Evolutionary conservation across 352 stramenopile genomes (phyloP), one percentile per base, ranked within the genome.

Genomic region (Paralagenidium karlingii): DNA sequence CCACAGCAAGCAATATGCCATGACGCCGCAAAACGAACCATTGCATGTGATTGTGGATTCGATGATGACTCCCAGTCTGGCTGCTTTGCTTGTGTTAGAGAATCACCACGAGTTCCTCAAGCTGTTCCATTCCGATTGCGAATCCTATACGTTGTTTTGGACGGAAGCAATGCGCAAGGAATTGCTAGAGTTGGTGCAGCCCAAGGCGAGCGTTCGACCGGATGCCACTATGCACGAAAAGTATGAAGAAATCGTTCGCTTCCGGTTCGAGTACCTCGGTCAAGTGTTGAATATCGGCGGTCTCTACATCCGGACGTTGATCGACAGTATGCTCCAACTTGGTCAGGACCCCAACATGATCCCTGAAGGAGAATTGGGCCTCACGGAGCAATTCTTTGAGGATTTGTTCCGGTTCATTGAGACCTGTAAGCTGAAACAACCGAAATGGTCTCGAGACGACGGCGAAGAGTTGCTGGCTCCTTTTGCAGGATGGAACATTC

Each of bases 71-170:
- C 79, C 79, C 3, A 90, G 87, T 34, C 45, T 90, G 21, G 63
- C 75, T 8, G 40, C 53, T 3, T 43, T 88, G 15, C 43, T 91
- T 27, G 25, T 68, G 16, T 44, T 86, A 0, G 75, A 62, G 22
- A 87, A 58, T 28, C 73, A 84, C 27, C 64, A 86, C 43, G 77
- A 89, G 42, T 92, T 88, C 30, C 50, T 92, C 27, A 85, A 84
- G 47, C 56, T 89, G 8, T 86, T 76, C 26, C 76, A 89, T 32
- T 49, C 61, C 22, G 68, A 92, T 29, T 88, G 68, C 22, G 62
- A 79, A 40, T 86, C 74, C 5, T 84, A 87, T 40, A 85, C 68
- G 8, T 33, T 92, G n/a, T 76, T 73, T 45, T 92, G 79, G 79
- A 88, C 79, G 28, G 41, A 51, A n/a, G 43, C 60, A 10, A 86